A percentile compares a stretch with the other conserved stretches of the same genome.
Conservation (phyloP, 768 basidiomycete species). For the Hebeloma cylindrosporum region DNA sequence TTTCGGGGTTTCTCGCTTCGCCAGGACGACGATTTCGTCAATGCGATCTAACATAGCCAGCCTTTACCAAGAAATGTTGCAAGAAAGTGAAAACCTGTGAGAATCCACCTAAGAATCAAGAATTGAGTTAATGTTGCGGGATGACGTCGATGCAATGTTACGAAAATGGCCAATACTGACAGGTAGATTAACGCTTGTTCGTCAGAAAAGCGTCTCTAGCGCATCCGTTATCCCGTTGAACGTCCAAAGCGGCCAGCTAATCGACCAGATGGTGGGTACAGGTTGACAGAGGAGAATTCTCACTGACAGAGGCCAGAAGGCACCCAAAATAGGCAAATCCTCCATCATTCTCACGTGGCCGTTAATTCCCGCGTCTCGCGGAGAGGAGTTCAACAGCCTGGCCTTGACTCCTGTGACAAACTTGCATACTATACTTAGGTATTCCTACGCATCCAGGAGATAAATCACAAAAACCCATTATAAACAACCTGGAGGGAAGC, state of each 20-base stretch:
- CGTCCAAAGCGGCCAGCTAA: slow-evolving; percentile 12
- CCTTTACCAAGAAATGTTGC: neutral
- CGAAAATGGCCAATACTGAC: no score
- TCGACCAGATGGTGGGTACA: slow-evolving; percentile 13
- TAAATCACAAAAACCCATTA: no score
- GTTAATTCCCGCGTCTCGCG: neutral
- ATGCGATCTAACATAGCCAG: slow-evolving; percentile 2
- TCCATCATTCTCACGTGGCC: slow-evolving; percentile 3
- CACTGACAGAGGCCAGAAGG: slow-evolving; percentile 19
- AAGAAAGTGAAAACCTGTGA: no score
- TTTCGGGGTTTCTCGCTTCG: slow-evolving; percentile 41
- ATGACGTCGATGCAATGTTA: no score
- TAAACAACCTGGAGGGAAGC: no score
- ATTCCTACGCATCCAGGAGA: no score
- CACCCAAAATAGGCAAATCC: slow-evolving; percentile 12
- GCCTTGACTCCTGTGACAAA: no score
- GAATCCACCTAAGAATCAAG: no score
- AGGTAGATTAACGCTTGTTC: no score
- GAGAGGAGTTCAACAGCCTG: no score
- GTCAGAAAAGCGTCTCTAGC: slow-evolving; percentile 2
- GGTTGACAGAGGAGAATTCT: slow-evolving; percentile 17
- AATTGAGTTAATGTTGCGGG: no score
- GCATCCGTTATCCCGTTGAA: slow-evolving; percentile 2
- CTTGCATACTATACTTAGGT: no score
- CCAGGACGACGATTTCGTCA: slow-evolving; percentile 4